Percentiles rank a stretch among this genome's conserved stretches.
These are phyloP conservation scores for Coelastrella sp. DNA, from an alignment of 139 green algal genomes.

Conservation along the genomic window DNA sequence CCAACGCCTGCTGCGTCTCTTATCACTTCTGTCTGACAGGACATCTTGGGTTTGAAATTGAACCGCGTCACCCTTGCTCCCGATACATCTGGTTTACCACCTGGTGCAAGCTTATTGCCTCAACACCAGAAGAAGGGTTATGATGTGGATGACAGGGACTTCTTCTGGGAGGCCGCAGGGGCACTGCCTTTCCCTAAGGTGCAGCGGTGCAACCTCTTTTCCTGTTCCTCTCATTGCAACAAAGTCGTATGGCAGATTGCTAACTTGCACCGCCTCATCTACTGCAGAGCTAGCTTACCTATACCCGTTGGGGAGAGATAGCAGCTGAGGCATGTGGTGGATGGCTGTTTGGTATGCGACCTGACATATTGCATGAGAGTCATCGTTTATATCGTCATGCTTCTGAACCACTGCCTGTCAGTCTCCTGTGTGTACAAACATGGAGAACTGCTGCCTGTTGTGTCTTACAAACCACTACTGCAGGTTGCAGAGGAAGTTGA, in stretches of 20 bases:
- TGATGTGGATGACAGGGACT: conserved; percentile 90
- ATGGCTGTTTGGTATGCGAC: too few relatives aligned
- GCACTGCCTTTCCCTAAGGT: conserved; percentile 81
- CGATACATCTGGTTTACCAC: conserved; percentile 44
- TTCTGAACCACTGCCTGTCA: too few relatives aligned
- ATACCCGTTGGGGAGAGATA: too few relatives aligned
- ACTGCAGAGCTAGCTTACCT: too few relatives aligned
- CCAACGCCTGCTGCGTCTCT: not conserved
- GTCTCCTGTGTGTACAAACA: too few relatives aligned
- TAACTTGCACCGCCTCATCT: too few relatives aligned
- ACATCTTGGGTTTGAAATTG: conserved; percentile 91
- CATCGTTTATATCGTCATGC: too few relatives aligned
- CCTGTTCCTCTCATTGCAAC: too few relatives aligned
- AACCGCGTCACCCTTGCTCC: conserved; percentile 85
- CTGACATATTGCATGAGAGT: too few relatives aligned
- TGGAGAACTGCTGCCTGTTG: not conserved
- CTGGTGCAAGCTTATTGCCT: conserved; percentile 35
- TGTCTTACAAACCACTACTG: too few relatives aligned
- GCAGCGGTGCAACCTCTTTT: not conserved
- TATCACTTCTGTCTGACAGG: conserved; percentile 64
- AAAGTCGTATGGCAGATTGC: too few relatives aligned
- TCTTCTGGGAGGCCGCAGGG: conserved; percentile 87
- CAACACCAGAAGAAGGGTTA: conserved; percentile 74
- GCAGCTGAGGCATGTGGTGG: too few relatives aligned
- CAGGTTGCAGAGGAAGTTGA: conserved; percentile 84